Conservation (phyloP, 2,329 filamentous ascomycete genomes). For the Camptophora hylomeconis region DNA sequence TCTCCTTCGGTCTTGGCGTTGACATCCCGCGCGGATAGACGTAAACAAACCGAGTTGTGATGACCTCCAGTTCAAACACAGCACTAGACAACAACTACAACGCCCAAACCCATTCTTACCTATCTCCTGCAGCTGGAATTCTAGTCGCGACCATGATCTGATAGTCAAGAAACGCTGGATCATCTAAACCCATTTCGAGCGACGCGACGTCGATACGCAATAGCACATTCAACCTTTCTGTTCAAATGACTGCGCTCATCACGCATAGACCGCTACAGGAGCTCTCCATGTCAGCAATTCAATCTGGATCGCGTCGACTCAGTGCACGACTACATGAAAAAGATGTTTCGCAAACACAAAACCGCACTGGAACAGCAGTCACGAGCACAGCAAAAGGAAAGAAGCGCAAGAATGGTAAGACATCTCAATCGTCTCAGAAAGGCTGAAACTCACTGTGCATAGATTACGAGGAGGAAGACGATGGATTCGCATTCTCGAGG, state of each 20-base stretch:
- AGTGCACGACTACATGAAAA: slow-evolving; percentile 27
- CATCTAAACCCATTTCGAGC: too few species aligned
- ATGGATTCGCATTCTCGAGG: slow-evolving; percentile 63
- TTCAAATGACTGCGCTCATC: slow-evolving; percentile 20
- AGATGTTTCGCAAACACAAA: slow-evolving; percentile 15
- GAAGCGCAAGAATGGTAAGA: slow-evolving; percentile 35
- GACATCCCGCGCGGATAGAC: too few species aligned
- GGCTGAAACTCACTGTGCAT: slow-evolving; percentile 7
- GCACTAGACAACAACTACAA: too few species aligned
- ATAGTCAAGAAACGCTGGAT: too few species aligned
- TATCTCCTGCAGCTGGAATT: too few species aligned
- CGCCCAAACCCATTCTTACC: too few species aligned
- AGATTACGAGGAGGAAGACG: slow-evolving; percentile 61
- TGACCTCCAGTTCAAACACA: too few species aligned
- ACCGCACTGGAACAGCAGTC: slow-evolving; percentile 8
- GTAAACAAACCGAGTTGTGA: too few species aligned
- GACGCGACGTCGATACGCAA: too few species aligned
- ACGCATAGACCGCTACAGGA: slow-evolving; percentile 21
- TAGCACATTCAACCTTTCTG: slow-evolving; percentile 3
- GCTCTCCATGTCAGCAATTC: slow-evolving; percentile 20
- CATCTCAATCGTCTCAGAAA: background rate
- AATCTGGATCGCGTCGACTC: slow-evolving; percentile 16
- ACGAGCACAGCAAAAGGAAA: slow-evolving; percentile 14
- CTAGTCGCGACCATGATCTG: too few species aligned
- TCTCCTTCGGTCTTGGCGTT: too few species aligned